Evolutionary conservation across 2,329 filamentous ascomycete species (phyloP).

Genomic region (Neurospora crassa): DNA sequence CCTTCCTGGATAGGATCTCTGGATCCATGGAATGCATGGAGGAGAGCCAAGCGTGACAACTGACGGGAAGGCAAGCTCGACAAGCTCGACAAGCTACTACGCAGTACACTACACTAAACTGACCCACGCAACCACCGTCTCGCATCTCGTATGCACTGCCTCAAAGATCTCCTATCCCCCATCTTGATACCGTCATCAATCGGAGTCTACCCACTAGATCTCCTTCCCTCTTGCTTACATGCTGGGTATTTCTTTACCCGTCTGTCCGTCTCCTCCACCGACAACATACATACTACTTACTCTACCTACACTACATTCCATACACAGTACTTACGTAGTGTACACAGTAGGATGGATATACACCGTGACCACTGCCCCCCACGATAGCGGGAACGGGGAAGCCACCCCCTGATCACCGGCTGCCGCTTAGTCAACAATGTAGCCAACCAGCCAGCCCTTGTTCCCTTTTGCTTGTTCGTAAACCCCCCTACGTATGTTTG

Average conservation of each 20-base stretch:
- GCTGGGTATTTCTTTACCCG: background rate
- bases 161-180: background rate
- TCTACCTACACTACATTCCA: background rate
- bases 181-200: background rate
- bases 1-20: background rate
- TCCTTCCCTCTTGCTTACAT: background rate
- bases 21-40: background rate
- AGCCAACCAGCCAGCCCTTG: background rate
- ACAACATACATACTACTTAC: background rate
- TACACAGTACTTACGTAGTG: too few species aligned
- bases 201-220: background rate
- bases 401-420: background rate
- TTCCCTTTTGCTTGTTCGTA: background rate
- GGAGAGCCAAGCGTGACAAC: background rate
- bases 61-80: background rate
- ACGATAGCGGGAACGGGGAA: background rate
- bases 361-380: background rate
- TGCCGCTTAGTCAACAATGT: background rate
- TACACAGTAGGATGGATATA: too few species aligned
- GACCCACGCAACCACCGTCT: background rate
- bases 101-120: background rate
- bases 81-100: background rate
- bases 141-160: background rate
- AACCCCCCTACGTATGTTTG: background rate
- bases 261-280: background rate